These are phyloP conservation scores for Nitzschia sp. DNA, from an alignment of 108 stramenopile genomes.

Conservation along the genomic window DNA sequence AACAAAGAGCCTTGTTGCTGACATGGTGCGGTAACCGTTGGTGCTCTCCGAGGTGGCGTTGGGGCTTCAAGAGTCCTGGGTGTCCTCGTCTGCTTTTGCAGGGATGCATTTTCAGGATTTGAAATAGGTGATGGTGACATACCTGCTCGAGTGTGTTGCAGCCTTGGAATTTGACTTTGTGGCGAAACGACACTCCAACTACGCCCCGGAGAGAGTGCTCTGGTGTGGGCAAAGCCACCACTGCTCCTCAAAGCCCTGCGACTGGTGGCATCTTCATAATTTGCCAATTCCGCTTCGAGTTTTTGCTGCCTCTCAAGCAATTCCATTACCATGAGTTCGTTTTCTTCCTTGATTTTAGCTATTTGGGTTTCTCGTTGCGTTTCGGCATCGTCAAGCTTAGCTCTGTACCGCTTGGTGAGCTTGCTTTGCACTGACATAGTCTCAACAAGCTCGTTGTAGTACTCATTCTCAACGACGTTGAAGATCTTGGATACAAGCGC, in stretches of 20 bases:
- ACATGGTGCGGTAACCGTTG: no score
- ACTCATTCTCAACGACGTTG: constrained; percentile 19
- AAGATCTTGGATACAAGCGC: constrained; percentile 16
- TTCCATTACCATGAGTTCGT: neutral
- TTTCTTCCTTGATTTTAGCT: constrained; percentile 1
- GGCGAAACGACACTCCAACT: neutral
- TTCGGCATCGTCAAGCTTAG: constrained; percentile 22
- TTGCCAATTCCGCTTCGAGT: constrained; percentile 9
- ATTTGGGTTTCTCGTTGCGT: constrained; percentile 11
- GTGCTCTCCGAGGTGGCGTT: no score
- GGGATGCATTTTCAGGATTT: neutral
- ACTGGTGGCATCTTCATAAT: neutral
- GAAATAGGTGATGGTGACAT: neutral
- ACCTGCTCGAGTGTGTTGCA: neutral
- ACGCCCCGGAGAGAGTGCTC: constrained; percentile 1
- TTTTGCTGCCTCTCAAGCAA: constrained; percentile 7
- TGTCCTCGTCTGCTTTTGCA: no score
- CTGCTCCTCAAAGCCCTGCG: constrained; percentile 2
- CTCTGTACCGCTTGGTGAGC: constrained; percentile 22
- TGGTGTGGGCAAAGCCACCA: constrained; percentile 10
- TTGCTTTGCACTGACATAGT: constrained; percentile 21
- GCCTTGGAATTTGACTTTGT: neutral
- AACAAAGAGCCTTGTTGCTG: neutral
- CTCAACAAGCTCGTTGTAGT: neutral
- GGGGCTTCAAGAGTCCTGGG: no score